phyloP scores from a whole-genome alignment of 305 asterid species.

The Petunia hybrid region DNA sequence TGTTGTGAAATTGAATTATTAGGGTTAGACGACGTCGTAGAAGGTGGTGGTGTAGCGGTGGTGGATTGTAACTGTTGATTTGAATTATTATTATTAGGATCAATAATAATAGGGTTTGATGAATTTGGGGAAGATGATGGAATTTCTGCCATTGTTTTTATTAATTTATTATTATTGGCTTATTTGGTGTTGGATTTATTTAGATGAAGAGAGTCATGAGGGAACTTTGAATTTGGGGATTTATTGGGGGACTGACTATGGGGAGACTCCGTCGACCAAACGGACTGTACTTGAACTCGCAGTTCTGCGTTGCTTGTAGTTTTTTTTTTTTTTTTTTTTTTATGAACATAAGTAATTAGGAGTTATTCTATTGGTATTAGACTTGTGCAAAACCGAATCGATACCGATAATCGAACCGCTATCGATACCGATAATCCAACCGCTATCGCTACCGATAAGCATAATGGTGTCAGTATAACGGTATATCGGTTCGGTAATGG shows the following conservation, averaged over 20 bases:
- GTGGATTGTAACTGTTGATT: slow-evolving; percentile 29
- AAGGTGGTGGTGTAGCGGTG: slow-evolving; percentile 40
- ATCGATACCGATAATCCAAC: too few species aligned
- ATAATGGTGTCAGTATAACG: too few species aligned
- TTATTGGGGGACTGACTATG: background rate
- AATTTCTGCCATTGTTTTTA: background rate
- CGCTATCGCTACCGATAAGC: too few species aligned
- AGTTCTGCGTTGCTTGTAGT: background rate
- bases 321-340: too few species aligned
- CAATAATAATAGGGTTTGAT: slow-evolving; percentile 35
- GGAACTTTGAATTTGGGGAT: slow-evolving; percentile 26
- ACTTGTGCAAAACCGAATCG: too few species aligned
- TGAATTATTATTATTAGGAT: slow-evolving; percentile 33
- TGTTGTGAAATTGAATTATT: slow-evolving; percentile 32
- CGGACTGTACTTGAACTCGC: background rate
- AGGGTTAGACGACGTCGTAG: slow-evolving; percentile 21
- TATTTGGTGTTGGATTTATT: background rate
- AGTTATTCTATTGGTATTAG: too few species aligned
- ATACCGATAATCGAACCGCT: too few species aligned
- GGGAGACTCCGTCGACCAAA: slow-evolving; percentile 21
- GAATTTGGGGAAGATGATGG: slow-evolving; percentile 56
- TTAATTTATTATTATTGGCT: background rate
- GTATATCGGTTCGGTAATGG: too few species aligned
- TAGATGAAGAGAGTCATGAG: slow-evolving; percentile 1
- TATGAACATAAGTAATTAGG: too few species aligned